Percentiles rank a stretch among this genome's conserved stretches.
Conservation (phyloP, 176 grass and related monocot genomes). For the Guadua angustifolia region DNA sequence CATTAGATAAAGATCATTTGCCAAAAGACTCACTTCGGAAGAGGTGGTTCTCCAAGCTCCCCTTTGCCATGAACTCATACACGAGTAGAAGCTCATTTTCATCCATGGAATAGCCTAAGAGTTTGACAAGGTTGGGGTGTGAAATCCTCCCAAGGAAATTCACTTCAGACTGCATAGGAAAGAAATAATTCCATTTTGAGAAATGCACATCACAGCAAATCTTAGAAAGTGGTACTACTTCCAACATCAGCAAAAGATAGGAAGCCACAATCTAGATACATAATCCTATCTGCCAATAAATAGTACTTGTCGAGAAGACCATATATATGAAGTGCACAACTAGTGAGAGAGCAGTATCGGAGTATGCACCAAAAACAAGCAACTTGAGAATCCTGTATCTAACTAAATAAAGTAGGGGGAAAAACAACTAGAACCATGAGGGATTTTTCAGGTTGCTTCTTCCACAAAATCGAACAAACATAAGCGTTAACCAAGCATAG, state of each 20-base stretch:
- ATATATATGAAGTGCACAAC: not conserved
- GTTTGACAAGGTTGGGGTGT: slow-evolving; percentile 87
- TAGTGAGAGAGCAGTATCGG: not conserved
- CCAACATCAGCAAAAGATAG: not conserved
- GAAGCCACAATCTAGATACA: not conserved
- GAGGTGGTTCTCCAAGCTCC: slow-evolving; percentile 93
- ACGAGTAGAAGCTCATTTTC: slow-evolving; percentile 77
- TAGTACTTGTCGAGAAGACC: not conserved
- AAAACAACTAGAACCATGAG: not conserved
- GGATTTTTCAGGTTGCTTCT: not conserved
- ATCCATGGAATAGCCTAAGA: slow-evolving; percentile 90
- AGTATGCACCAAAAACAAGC: slow-evolving; percentile 26
- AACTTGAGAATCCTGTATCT: slow-evolving; percentile 2
- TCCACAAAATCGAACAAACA: not conserved
- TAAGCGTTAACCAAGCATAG: not conserved
- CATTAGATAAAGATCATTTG: slow-evolving; percentile 34
- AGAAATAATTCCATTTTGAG: slow-evolving; percentile 19
- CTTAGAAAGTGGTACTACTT: not conserved
- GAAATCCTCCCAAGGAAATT: slow-evolving; percentile 90
- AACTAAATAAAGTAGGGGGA: not conserved
- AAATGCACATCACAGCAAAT: not conserved
- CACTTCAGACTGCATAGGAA: slow-evolving; percentile 74
- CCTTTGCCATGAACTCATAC: slow-evolving; percentile 83
- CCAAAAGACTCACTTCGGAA: slow-evolving; percentile 76
- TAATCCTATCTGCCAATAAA: not conserved